Evolutionary conservation across 306 rosid species (phyloP), one percentile per base, ranked within the genome.

Genomic region (Purshia tridentata): DNA sequence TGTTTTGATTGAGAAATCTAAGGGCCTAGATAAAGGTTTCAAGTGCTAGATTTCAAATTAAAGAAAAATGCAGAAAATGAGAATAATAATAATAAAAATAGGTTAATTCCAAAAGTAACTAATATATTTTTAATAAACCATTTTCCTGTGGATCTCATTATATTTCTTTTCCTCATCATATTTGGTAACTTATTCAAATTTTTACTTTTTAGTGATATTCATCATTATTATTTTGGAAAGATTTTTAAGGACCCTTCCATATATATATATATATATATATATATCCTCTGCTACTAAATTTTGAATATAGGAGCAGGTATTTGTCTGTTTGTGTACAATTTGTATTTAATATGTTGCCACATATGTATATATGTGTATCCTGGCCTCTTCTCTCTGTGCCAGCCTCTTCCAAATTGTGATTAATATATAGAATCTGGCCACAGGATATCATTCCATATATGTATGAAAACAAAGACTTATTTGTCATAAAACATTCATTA

Each of bases 1-100:
- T 47, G 22, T 41, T 65, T 39, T 63, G n/a, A 47, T 72, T 48
- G 14, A 57, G 46, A 58, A 71, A 72, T 78, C 74, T 65, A 68
- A n/a, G 52, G 29, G 41, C 37, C 8, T 1, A 6, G 72, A 22
- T n/a, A 16, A 3, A 42, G n/a, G 50, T 37, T 29, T 51, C 55
- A 44, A 52, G 48, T 60, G 20, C 70, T 72, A 20, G 61, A 53
- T 56, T 39, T 15, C 6, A n/a, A 35, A 61, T 44, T 70, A 70
- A 54, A 65, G 4, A 56, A 6, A 55, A 29, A 29, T 29, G 35
- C 35, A 29, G 35, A 29, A 29, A 29, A 50, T 70, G 29, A 55
- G 60, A n/a, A 55, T 54, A 59, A 8, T n/a, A 13, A 65, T 53
- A 42, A 63, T 42, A 5, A 12, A 59, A 13, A 59, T 13, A 35